These are phyloP conservation scores for Dimocarpus longan DNA, from an alignment of 345 rosid species.

Conservation along the genomic window DNA sequence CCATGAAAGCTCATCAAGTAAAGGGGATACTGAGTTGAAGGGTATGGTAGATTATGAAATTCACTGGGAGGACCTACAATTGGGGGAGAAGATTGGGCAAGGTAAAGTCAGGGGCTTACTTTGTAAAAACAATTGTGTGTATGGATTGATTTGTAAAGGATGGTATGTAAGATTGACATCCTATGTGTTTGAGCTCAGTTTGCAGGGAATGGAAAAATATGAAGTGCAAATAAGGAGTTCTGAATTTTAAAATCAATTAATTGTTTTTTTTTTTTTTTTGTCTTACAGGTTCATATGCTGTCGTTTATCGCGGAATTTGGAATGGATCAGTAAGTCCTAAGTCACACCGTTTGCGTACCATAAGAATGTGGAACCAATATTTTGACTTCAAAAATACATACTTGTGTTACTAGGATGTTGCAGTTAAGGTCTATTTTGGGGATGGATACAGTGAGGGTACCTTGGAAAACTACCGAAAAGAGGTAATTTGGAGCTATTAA, in stretches of 20 bases:
- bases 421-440: slow-evolving; percentile 74
- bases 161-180: not conserved
- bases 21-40: slow-evolving; percentile 44
- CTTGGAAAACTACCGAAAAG: slow-evolving; percentile 66
- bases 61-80: slow-evolving; percentile 70
- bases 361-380: not conserved
- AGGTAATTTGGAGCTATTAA: slow-evolving; percentile 44
- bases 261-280: slow-evolving; percentile 10
- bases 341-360: slow-evolving; percentile 5
- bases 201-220: not conserved
- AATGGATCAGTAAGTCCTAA: slow-evolving; percentile 69
- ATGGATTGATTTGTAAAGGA: not conserved
- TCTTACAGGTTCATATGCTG: slow-evolving; percentile 71
- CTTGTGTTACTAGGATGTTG: slow-evolving; percentile 67
- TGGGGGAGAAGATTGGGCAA: slow-evolving; percentile 82
- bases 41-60: slow-evolving; percentile 53
- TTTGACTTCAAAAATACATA: slow-evolving; percentile 5
- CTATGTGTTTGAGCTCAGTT: not conserved
- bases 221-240: not conserved
- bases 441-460: slow-evolving; percentile 60
- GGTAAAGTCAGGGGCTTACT: slow-evolving; percentile 46
- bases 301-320: slow-evolving; percentile 74
- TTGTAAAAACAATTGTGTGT: not conserved
- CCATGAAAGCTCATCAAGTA: slow-evolving; percentile 50
- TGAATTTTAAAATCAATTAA: not conserved